Evolutionary conservation across 306 rosid species (phyloP).

Genomic region (Cucumis hystrix): DNA sequence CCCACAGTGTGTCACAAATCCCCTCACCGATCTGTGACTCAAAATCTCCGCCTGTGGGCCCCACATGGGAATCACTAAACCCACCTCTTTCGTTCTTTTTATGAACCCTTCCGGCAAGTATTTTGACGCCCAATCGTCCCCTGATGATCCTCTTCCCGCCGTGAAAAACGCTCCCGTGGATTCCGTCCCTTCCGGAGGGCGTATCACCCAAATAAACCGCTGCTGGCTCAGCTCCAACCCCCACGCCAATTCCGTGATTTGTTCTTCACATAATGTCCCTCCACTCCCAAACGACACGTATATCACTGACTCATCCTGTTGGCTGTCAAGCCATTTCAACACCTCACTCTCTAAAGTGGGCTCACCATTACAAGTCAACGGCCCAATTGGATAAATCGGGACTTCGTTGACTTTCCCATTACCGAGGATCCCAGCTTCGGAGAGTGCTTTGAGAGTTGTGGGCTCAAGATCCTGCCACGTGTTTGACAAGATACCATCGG

Average conservation of each 20-base stretch:
- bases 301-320: constrained; percentile 32
- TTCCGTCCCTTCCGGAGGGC: constrained; percentile 15
- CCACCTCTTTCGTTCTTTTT: constrained; percentile 8
- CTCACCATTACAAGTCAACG: constrained; percentile 14
- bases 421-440: not conserved
- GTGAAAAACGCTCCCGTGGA: constrained; percentile 15
- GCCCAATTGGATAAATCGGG: constrained; percentile 41
- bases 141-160: not conserved
- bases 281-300: constrained; percentile 62
- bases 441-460: not conserved
- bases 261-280: constrained; percentile 35
- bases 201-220: constrained; percentile 59
- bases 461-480: constrained; percentile 12
- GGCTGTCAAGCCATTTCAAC: constrained; percentile 35
- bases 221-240: constrained; percentile 50
- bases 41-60: not conserved
- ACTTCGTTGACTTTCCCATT: not conserved
- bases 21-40: not conserved
- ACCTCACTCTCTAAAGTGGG: not conserved
- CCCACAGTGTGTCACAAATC: not conserved
- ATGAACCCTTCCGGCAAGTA: constrained; percentile 42
- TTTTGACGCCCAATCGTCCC: not conserved
- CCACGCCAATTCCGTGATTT: constrained; percentile 38
- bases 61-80: not conserved
- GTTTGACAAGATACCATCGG: not conserved